These are phyloP conservation scores for Tulasnella calospora DNA, from an alignment of 768 basidiomycete genomes.

Conservation along the genomic window DNA sequence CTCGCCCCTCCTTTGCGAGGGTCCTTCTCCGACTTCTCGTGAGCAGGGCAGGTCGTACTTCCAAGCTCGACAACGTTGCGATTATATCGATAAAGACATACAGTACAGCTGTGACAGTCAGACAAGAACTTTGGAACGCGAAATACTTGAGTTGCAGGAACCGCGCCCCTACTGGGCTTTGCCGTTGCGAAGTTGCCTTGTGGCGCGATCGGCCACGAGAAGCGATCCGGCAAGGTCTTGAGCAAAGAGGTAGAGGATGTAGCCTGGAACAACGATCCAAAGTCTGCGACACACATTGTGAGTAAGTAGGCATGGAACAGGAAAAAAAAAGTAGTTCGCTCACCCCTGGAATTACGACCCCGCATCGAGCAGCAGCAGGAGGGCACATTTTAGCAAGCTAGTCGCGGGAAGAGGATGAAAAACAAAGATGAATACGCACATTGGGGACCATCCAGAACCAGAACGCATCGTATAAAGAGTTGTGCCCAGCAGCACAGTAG, in stretches of 20 bases:
- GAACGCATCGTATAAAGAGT: slow-evolving; percentile 48
- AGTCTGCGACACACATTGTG: slow-evolving; percentile 41
- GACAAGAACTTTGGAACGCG: no score
- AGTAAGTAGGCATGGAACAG: not conserved
- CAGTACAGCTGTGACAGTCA: no score
- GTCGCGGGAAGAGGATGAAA: slow-evolving; percentile 18
- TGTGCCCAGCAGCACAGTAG: slow-evolving; percentile 72
- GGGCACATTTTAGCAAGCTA: slow-evolving; percentile 2
- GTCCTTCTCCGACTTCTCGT: no score
- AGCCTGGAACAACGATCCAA: slow-evolving; percentile 70
- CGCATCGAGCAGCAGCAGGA: not conserved
- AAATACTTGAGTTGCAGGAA: no score
- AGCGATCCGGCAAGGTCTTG: slow-evolving; percentile 51
- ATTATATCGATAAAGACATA: no score
- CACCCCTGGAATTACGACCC: not conserved
- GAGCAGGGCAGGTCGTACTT: no score
- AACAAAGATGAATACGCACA: slow-evolving; percentile 42
- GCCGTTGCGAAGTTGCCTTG: not conserved
- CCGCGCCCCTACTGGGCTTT: not conserved
- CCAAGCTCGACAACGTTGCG: no score
- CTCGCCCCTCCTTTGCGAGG: no score
- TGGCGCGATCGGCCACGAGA: slow-evolving; percentile 11
- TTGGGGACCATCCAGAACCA: slow-evolving; percentile 72
- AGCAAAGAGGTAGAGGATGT: slow-evolving; percentile 57
- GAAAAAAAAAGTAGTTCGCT: not conserved